Base-by-base conservation (phyloP, 345 rosid species). In the Bruguiera gymnorhiza region DNA sequence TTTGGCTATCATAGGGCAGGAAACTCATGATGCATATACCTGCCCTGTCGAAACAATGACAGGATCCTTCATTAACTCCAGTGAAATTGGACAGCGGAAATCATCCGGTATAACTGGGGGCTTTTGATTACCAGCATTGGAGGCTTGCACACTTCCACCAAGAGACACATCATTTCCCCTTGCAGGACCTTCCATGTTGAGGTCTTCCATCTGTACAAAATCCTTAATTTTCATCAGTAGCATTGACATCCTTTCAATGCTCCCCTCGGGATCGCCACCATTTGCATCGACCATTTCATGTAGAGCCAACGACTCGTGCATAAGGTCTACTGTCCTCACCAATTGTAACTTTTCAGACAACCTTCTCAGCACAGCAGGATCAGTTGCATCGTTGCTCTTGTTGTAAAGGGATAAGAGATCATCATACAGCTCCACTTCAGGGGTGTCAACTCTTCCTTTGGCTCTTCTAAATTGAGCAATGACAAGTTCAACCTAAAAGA, bases 21-120 rank as follows among this genome's bases (percentile, higher is more conserved):
- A 69, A 79, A 60, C 30, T 53, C 65, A 74, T 23, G 59, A 13
- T 55, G 57, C 65, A 63, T 68, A 39, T 86, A 95, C 99, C 94
- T 95, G 97, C 65, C 99, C 97, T 54, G 96, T 90, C 46, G 97
- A 90, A 71, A 95, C 99, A 82, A 95, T 95, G 69, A 92, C 97
- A 60, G 97, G 99, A 85, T 95, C 99, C 75, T 84, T 88, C 94
- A 95, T 95, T 83, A 95, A 80, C 76, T 95, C 97, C 75, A 95
- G 79, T 18, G 97, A 92, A 73, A 95, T 95, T 20, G 99, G 97
- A 79, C 99, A 95, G 39, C 94, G 99, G 80, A 92, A 95, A 81
- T 92, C 99, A 70, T 90, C 96, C 7, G 99, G 97, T 71, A 95
- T 83, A 73, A 86, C 88, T 0, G 88, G 88, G 23, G 81, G 76